Evolutionary conservation across 495 filamentous ascomycete species (phyloP).

Genomic region (Annulohypoxylon maeteangense): DNA sequence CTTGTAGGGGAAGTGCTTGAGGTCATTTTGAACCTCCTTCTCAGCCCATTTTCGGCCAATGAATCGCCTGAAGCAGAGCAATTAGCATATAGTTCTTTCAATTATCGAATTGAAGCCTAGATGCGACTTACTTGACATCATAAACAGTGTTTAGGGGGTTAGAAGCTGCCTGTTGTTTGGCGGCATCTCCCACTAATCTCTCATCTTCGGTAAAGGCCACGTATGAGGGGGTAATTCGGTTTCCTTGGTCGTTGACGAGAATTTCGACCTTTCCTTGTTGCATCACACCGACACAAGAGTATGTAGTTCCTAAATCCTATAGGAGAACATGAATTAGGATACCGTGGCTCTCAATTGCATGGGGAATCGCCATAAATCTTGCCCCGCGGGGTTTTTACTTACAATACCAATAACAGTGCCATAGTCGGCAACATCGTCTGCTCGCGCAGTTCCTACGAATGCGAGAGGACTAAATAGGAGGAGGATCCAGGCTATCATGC

Average conservation of each 20-base stretch:
- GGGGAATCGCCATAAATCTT: not conserved
- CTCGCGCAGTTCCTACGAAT: constrained; percentile 78
- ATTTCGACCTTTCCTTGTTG: constrained; percentile 98
- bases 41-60: constrained; percentile 91
- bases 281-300: constrained; percentile 99
- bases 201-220: constrained; percentile 99
- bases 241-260: constrained; percentile 96
- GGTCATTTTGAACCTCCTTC: constrained; percentile 83
- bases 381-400: constrained; percentile 38
- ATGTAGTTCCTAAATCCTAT: constrained; percentile 94
- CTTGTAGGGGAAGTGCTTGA: constrained; percentile 93
- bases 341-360: not conserved
- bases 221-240: constrained; percentile 98
- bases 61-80: constrained; percentile 68
- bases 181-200: constrained; percentile 95
- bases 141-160: constrained; percentile 92
- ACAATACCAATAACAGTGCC: constrained; percentile 95
- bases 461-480: constrained; percentile 78
- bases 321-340: constrained; percentile 23
- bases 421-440: constrained; percentile 80
- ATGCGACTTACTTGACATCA: constrained; percentile 83
- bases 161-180: constrained; percentile 98
- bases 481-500: constrained; percentile 84
- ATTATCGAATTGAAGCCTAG: not conserved
- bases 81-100: constrained; percentile 39